Conservation (phyloP, 805 yeast species). For the Saccharomycopsis fermentans region DNA sequence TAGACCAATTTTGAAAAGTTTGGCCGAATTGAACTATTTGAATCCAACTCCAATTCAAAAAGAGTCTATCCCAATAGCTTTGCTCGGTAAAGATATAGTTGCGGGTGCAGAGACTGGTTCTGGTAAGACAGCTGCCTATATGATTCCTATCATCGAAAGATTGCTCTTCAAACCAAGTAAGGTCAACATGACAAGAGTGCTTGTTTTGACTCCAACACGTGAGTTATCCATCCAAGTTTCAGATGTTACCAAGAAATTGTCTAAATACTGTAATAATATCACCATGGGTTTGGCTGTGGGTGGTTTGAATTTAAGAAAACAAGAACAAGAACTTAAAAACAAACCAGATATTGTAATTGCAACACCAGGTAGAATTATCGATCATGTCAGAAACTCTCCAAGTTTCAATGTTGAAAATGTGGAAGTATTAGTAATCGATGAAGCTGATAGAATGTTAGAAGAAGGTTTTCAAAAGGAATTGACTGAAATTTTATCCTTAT, state of each 20-base stretch:
- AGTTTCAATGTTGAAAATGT: slow-evolving; percentile 84
- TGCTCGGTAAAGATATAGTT: slow-evolving; percentile 89
- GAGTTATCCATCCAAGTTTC: slow-evolving; percentile 94
- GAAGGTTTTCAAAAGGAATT: slow-evolving; percentile 97
- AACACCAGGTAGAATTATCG: slow-evolving; percentile 97
- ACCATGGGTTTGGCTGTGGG: slow-evolving; percentile 96
- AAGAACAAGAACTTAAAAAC: slow-evolving; percentile 84
- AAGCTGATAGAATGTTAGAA: slow-evolving; percentile 98
- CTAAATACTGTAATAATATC: slow-evolving; percentile 62
- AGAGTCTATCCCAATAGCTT: slow-evolving; percentile 86
- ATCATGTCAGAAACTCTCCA: slow-evolving; percentile 91
- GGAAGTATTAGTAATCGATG: slow-evolving; percentile 89
- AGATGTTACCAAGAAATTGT: slow-evolving; percentile 84
- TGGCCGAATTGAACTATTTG: slow-evolving; percentile 71
- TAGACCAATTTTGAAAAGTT: slow-evolving; percentile 80
- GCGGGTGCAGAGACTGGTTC: slow-evolving; percentile 99
- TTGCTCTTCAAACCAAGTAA: slow-evolving; percentile 80
- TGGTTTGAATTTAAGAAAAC: slow-evolving; percentile 90
- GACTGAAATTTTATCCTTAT: slow-evolving; percentile 74
- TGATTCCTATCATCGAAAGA: slow-evolving; percentile 93
- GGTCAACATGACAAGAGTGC: slow-evolving; percentile 79
- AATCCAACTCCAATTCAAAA: slow-evolving; percentile 91
- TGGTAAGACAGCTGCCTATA: slow-evolving; percentile 98
- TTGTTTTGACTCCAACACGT: slow-evolving; percentile 92
- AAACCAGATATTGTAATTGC: slow-evolving; percentile 97